Evolutionary conservation across 2,329 filamentous ascomycete species (phyloP).

Genomic region (Teratosphaeria zuluensis): DNA sequence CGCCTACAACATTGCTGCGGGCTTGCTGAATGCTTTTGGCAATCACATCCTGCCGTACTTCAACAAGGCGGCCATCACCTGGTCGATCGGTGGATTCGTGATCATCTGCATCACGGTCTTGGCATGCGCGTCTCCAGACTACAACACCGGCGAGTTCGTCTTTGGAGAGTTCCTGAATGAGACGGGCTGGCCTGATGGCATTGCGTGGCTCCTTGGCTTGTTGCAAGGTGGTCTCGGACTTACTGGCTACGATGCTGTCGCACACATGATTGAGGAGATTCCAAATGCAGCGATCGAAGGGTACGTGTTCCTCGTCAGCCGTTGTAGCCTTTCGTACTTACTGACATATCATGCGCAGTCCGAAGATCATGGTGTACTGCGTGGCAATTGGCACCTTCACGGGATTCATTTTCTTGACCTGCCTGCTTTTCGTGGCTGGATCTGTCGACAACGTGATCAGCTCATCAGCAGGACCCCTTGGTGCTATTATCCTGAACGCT

Average conservation of each 20-base stretch:
- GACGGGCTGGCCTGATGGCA: conserved; percentile 29
- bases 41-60: conserved; percentile 53
- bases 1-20: conserved; percentile 50
- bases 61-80: conserved; percentile 60
- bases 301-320: not conserved
- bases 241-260: conserved; percentile 43
- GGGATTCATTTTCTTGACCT: conserved; percentile 28
- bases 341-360: conserved; percentile 8
- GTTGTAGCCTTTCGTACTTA: not conserved
- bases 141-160: conserved; percentile 54
- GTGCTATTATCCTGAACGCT: conserved; percentile 26
- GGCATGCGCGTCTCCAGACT: conserved; percentile 55
- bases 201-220: conserved; percentile 35
- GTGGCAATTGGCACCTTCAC: conserved; percentile 27
- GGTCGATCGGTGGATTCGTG: conserved; percentile 59
- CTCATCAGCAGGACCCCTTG: conserved; percentile 24
- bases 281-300: conserved; percentile 24
- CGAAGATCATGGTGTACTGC: conserved; percentile 29
- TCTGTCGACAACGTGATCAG: conserved; percentile 21
- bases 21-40: conserved; percentile 56
- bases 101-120: conserved; percentile 62
- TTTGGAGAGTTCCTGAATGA: conserved; percentile 58
- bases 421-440: conserved; percentile 28
- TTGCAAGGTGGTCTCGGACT: conserved; percentile 27
- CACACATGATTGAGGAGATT: conserved; percentile 38